phyloP scores from a whole-genome alignment of 257 asterid species.

The Marsdenia floribunda region DNA sequence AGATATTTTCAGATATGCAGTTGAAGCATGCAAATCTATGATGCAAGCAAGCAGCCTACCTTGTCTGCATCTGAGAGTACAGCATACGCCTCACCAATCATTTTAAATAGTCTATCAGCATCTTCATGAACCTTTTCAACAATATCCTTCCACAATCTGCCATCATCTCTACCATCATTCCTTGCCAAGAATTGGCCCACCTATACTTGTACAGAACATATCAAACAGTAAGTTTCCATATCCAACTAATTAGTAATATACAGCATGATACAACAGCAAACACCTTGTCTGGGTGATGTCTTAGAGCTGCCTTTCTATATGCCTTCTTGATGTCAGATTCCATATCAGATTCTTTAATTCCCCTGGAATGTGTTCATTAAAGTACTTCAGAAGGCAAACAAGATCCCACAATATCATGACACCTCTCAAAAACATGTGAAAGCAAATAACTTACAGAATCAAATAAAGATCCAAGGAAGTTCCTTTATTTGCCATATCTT shows the following conservation, averaged over 20 bases:
- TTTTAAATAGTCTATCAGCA: constrained; percentile 86
- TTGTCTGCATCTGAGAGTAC: constrained; percentile 80
- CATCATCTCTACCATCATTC: constrained; percentile 62
- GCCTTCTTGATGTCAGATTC: constrained; percentile 93
- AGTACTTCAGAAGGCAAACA: constrained; percentile 9
- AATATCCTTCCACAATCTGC: constrained; percentile 66
- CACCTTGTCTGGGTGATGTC: constrained; percentile 98
- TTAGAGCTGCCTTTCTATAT: constrained; percentile 92
- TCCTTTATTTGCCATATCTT: constrained; percentile 63
- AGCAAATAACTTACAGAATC: constrained; percentile 59
- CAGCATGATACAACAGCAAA: neutral
- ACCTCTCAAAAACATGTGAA: constrained; percentile 1
- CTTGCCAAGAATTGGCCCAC: constrained; percentile 74
- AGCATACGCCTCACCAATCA: constrained; percentile 92
- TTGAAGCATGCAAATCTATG: neutral
- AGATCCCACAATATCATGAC: neutral
- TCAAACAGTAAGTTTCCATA: constrained; percentile 5
- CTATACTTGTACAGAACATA: constrained; percentile 36
- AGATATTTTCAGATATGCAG: neutral
- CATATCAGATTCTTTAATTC: constrained; percentile 73
- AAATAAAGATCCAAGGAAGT: constrained; percentile 64
- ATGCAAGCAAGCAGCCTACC: constrained; percentile 32
- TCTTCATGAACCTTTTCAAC: constrained; percentile 70
- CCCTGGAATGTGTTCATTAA: constrained; percentile 36
- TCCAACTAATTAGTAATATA: neutral